Conservation (phyloP, 2,329 filamentous ascomycete genomes). For the Penicillium sp. region DNA sequence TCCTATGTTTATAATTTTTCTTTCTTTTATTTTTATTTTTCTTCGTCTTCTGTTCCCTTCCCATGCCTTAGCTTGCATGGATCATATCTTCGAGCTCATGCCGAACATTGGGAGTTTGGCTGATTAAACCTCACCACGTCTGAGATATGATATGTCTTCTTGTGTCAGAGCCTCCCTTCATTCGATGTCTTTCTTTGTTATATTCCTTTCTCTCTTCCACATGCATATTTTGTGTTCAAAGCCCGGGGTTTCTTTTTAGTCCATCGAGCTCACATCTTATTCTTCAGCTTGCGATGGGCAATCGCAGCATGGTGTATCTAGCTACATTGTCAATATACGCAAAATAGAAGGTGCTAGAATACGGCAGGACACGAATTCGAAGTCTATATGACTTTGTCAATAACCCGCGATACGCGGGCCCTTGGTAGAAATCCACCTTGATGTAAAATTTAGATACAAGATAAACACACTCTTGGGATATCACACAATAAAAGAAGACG, state of each 20-base stretch:
- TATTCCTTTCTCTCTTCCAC: conserved; percentile 1
- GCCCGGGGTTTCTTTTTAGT: neutral
- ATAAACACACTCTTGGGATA: conserved; percentile 4
- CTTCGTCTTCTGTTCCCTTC: neutral
- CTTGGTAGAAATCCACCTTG: neutral
- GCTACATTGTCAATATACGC: conserved; percentile 16
- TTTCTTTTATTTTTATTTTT: conserved; percentile 2
- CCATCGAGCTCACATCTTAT: neutral
- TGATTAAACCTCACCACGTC: neutral
- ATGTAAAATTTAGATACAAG: neutral
- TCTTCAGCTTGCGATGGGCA: neutral
- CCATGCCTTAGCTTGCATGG: neutral
- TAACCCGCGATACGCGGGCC: neutral
- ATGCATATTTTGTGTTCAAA: conserved; percentile 15
- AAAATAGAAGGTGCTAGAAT: conserved; percentile 23
- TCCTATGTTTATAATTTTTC: conserved; percentile 22
- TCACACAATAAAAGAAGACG: neutral
- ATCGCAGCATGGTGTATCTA: conserved; percentile 18
- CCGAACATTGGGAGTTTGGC: neutral
- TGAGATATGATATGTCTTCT: conserved; percentile 5
- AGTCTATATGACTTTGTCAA: neutral
- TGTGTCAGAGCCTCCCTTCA: neutral
- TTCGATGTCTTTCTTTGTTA: conserved; percentile 15
- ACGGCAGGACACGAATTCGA: neutral
- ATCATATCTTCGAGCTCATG: conserved; percentile 1